These are phyloP conservation scores for Salisapilia sapeloensis DNA, from an alignment of 352 stramenopile species.

Conservation along the genomic window DNA sequence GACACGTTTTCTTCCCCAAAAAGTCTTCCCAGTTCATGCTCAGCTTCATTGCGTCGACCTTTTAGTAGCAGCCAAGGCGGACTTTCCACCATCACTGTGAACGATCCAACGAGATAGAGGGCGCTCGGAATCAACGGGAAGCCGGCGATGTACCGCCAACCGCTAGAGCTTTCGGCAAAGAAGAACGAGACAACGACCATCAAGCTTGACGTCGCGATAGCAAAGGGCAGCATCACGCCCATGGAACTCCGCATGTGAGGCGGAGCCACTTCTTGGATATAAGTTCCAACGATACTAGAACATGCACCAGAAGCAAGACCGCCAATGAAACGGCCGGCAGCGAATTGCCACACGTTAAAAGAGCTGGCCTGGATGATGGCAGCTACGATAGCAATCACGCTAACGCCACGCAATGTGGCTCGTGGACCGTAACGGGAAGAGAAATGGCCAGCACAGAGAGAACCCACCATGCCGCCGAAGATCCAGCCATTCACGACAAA, in stretches of 20 bases:
- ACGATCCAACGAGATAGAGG: constrained; percentile 7
- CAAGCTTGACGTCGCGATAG: constrained; percentile 4
- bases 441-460: constrained; percentile 8
- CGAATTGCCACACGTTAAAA: constrained; percentile 13
- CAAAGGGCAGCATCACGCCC: no score
- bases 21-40: constrained; percentile 9
- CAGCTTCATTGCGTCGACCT: constrained; percentile 9
- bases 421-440: constrained; percentile 15
- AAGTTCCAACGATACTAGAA: constrained; percentile 9
- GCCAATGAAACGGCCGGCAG: constrained; percentile 14
- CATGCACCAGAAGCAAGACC: constrained; percentile 18
- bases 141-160: constrained; percentile 29
- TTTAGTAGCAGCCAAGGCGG: constrained; percentile 17
- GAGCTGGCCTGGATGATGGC: constrained; percentile 9
- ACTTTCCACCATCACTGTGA: constrained; percentile 21
- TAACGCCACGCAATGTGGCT: constrained; percentile 10
- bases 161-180: constrained; percentile 20
- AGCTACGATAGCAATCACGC: constrained; percentile 15
- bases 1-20: constrained; percentile 13
- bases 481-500: constrained; percentile 20
- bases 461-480: constrained; percentile 21
- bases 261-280: constrained; percentile 35
- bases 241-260: constrained; percentile 13
- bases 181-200: constrained; percentile 30
- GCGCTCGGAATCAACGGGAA: constrained; percentile 3